phyloP scores from a whole-genome alignment of 352 stramenopile species.

The Thalassiosira mediterranea region DNA sequence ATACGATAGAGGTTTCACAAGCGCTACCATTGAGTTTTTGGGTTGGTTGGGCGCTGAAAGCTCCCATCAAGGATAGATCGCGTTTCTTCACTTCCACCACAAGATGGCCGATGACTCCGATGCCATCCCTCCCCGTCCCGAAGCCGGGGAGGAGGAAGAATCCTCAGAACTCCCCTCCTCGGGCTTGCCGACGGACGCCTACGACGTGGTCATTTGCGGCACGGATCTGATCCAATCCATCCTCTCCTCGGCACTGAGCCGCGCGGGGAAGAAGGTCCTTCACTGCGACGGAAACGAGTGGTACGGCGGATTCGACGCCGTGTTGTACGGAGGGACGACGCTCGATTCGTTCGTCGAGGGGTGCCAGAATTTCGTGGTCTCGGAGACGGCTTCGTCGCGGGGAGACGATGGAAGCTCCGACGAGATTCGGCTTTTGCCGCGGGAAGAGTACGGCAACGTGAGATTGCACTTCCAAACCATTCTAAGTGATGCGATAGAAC shows the following conservation, averaged over 20 bases:
- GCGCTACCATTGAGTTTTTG: too few relatives aligned
- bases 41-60: too few relatives aligned
- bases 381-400: not conserved
- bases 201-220: conserved; percentile 77
- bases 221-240: conserved; percentile 78
- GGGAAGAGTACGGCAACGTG: conserved; percentile 36
- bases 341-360: conserved; percentile 41
- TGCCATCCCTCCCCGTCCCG: too few relatives aligned
- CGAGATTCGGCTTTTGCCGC: conserved; percentile 21
- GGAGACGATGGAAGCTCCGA: not conserved
- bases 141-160: too few relatives aligned
- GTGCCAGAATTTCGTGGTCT: conserved; percentile 4
- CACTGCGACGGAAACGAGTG: conserved; percentile 76
- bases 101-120: too few relatives aligned
- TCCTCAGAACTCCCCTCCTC: too few relatives aligned
- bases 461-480: conserved; percentile 41
- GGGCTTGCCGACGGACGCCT: too few relatives aligned
- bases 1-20: too few relatives aligned
- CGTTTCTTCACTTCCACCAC: too few relatives aligned
- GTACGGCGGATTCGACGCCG: conserved; percentile 77
- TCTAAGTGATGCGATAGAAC: conserved; percentile 1
- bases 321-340: conserved; percentile 45
- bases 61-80: too few relatives aligned
- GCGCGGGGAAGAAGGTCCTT: conserved; percentile 66
- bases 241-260: conserved; percentile 69